These are phyloP conservation scores for Kockovaella imperatae DNA, from an alignment of 768 basidiomycete species.

Conservation along the genomic window DNA sequence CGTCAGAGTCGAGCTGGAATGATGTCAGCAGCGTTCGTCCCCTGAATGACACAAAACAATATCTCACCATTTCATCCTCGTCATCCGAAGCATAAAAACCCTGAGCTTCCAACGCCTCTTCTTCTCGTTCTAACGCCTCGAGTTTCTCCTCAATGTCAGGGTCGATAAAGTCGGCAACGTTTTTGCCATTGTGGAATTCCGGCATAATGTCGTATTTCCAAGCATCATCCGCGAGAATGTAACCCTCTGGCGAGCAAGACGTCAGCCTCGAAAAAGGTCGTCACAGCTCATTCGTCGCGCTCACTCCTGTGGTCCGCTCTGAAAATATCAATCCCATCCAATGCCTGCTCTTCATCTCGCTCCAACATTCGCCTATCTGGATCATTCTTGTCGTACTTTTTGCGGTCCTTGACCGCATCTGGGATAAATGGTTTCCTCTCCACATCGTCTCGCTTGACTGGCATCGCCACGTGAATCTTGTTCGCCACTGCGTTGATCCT, in stretches of 20 bases:
- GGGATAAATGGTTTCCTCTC: constrained; percentile 83
- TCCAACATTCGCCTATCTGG: constrained; percentile 65
- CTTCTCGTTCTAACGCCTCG: constrained; percentile 92
- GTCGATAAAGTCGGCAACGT: constrained; percentile 96
- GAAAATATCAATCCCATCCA: constrained; percentile 75
- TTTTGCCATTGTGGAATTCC: constrained; percentile 98
- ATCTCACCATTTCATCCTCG: constrained; percentile 63
- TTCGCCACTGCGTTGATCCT: constrained; percentile 89
- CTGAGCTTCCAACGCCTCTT: constrained; percentile 84
- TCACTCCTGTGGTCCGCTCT: constrained; percentile 82
- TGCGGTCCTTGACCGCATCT: constrained; percentile 63
- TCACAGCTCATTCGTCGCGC: constrained; percentile 45
- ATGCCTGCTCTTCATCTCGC: constrained; percentile 70
- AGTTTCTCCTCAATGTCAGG: constrained; percentile 94
- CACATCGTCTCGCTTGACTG: constrained; percentile 82
- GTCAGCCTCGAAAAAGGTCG: constrained; percentile 2
- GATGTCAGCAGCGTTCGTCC: constrained; percentile 32
- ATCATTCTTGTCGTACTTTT: constrained; percentile 80
- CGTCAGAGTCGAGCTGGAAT: constrained; percentile 54
- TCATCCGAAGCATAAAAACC: constrained; percentile 85
- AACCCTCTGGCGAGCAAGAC: constrained; percentile 59
- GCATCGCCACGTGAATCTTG: constrained; percentile 90
- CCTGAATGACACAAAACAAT: background rate
- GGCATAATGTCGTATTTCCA: constrained; percentile 98
- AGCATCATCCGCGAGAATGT: constrained; percentile 74